Percentiles rank a stretch among this genome's conserved stretches.
phyloP scores from a whole-genome alignment of 345 rosid genomes.

The Pseudoturritis turrita region DNA sequence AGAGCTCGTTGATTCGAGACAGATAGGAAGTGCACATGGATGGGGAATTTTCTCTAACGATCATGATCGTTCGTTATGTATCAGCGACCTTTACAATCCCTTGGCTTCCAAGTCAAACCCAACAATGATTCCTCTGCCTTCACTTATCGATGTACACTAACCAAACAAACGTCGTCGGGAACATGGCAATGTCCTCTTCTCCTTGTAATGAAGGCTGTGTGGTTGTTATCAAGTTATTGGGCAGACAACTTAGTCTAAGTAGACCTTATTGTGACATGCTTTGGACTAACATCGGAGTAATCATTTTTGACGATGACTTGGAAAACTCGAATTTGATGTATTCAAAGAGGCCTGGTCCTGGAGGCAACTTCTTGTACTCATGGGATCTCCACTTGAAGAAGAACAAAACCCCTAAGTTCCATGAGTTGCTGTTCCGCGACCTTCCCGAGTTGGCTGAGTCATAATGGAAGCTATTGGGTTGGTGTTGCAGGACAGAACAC shows the following conservation, averaged over 20 bases:
- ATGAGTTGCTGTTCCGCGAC: conserved; percentile 2
- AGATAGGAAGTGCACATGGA: conserved; percentile 11
- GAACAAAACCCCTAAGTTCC: not conserved
- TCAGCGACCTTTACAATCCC: too few species aligned
- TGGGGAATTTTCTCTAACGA: conserved; percentile 15
- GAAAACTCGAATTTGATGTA: not conserved
- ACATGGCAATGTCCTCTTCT: not conserved
- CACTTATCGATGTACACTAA: not conserved
- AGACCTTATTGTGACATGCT: not conserved
- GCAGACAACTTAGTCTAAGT: not conserved
- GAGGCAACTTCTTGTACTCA: conserved; percentile 11
- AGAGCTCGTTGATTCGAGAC: not conserved
- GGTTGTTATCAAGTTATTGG: conserved; percentile 3
- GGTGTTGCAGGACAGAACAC: conserved; percentile 18
- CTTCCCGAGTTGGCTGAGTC: conserved; percentile 2
- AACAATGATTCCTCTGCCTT: conserved; percentile 2
- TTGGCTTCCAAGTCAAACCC: not conserved
- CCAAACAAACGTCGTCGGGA: conserved; percentile 6
- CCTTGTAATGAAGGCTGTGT: conserved; percentile 5
- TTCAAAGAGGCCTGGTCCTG: conserved; percentile 13
- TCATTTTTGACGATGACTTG: not conserved
- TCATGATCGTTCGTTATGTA: not conserved
- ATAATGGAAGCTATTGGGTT: conserved; percentile 9
- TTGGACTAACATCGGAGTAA: conserved; percentile 7
- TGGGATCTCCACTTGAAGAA: conserved; percentile 8